Evolutionary conservation across 768 basidiomycete species (phyloP), one percentile per base, ranked within the genome.

Genomic region (Tulasnella sp.): DNA sequence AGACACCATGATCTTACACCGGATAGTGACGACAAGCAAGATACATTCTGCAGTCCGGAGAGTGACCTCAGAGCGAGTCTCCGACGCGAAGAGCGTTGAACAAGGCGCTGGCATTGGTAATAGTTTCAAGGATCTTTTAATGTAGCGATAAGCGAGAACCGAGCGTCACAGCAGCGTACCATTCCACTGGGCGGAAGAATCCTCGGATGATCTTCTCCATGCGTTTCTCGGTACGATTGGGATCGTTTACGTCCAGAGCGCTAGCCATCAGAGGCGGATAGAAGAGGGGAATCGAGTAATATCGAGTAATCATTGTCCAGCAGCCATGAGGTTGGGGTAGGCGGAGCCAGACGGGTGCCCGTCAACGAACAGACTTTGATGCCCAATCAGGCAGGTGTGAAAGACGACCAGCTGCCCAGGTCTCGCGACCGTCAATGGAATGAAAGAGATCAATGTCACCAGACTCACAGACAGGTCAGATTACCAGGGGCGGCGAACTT

Each of bases 291-390:
- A 54, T 54, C 54, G 54, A 54, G 54, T 54, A 54, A 54, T 54
- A 54, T 54, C 54, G 54, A 54, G 54, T 54, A 54, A 54, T 54
- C 54, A 54, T 54, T 54, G 54, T n/a, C 54, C n/a, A 54, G 24
- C 4, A 3, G 54, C 54, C 54, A 54, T 54, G 54, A 54, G 54
- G 54, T 24, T 22, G 54, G 54, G 22, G 54, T 8, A 54, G 54
- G n/a, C 54, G 54, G 54, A 54, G 54, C 54, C 54, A 54, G 24
- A 22, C 54, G 54, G 54, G n/a, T n/a, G 54, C 24, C 54, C 54
- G 54, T 46, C 54, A n/a, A 54, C 24, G 54, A 54, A 54, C 54
- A 54, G 24, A 54, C 54, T 54, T 54, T 54, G 54, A 5, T 8
- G 5, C 54, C 54, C 24, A n/a, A 54, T 54, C 24, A n/a, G 54